Percentiles rank a stretch among this genome's conserved stretches.
Conservation (phyloP, 225 moss, liverwort and hornwort species). For the Polytrichum commune region DNA sequence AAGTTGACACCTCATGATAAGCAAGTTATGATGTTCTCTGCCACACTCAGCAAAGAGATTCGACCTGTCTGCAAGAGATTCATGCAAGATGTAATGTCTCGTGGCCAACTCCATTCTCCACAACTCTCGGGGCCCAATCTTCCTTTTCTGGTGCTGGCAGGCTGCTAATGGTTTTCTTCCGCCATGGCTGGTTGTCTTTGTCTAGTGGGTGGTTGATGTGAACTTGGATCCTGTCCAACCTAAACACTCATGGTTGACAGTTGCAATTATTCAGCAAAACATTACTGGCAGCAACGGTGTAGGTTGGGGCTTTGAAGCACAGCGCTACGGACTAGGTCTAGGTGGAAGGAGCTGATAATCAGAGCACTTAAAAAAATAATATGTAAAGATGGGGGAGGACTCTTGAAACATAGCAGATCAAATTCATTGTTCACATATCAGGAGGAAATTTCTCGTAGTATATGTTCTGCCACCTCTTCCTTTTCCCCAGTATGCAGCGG, state of each 20-base stretch:
- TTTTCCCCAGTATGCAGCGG: constrained; percentile 12
- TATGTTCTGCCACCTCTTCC: constrained; percentile 16
- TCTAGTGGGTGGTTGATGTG: constrained; percentile 28
- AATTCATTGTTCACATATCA: constrained; percentile 5
- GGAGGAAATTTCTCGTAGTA: constrained; percentile 7
- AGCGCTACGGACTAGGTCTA: constrained; percentile 11
- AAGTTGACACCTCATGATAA: constrained; percentile 66
- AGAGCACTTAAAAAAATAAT: background rate
- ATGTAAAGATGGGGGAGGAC: constrained; percentile 12
- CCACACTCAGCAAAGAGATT: constrained; percentile 66
- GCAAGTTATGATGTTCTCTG: constrained; percentile 77
- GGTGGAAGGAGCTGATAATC: constrained; percentile 10
- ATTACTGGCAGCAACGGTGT: constrained; percentile 10
- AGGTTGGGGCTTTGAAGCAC: constrained; percentile 13
- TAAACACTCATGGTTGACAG: constrained; percentile 33
- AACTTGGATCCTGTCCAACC: constrained; percentile 21
- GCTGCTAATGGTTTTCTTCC: constrained; percentile 35
- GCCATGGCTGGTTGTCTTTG: constrained; percentile 36
- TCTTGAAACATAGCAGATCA: constrained; percentile 7
- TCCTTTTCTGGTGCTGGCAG: constrained; percentile 38
- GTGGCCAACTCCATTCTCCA: constrained; percentile 33
- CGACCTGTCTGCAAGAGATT: constrained; percentile 71
- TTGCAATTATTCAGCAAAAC: constrained; percentile 9
- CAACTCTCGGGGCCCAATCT: constrained; percentile 29
- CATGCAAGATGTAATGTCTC: constrained; percentile 68